These are phyloP conservation scores for Calonectria pseudoturangicola DNA, from an alignment of 2,329 filamentous ascomycete species.

Conservation along the genomic window DNA sequence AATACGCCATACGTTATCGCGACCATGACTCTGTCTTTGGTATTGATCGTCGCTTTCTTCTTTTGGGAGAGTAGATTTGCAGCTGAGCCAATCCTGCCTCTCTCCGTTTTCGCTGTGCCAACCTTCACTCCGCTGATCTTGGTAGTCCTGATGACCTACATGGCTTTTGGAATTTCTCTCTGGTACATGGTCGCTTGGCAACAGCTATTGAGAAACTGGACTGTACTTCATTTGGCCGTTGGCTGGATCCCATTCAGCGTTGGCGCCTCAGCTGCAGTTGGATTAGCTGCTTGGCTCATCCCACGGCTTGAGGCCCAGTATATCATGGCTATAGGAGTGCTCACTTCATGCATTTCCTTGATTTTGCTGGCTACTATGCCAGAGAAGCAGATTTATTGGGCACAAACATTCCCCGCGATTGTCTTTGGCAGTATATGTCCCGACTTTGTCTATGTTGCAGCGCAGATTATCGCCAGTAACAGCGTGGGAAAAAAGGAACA, in stretches of 20 bases:
- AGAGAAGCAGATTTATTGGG: slow-evolving; percentile 63
- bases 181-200: slow-evolving; percentile 70
- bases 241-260: slow-evolving; percentile 64
- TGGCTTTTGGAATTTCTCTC: slow-evolving; percentile 67
- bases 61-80: slow-evolving; percentile 65
- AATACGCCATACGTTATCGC: slow-evolving; percentile 63
- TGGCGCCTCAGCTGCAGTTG: slow-evolving; percentile 55
- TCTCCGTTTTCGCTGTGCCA: slow-evolving; percentile 66
- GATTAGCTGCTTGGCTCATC: slow-evolving; percentile 66
- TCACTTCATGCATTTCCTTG: not conserved
- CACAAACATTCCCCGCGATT: slow-evolving; percentile 63
- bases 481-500: slow-evolving; percentile 68
- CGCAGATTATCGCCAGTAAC: slow-evolving; percentile 73
- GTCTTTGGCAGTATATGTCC: slow-evolving; percentile 62
- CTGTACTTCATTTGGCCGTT: slow-evolving; percentile 60
- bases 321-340: slow-evolving; percentile 67
- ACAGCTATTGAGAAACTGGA: slow-evolving; percentile 63
- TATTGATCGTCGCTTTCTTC: slow-evolving; percentile 57
- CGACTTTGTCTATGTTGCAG: slow-evolving; percentile 70
- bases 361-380: slow-evolving; percentile 64
- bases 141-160: slow-evolving; percentile 67
- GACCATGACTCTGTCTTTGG: slow-evolving; percentile 60
- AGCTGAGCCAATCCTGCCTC: slow-evolving; percentile 65
- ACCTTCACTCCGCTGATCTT: slow-evolving; percentile 65
- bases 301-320: slow-evolving; percentile 67